Base-by-base conservation (phyloP, 192 early-diverging fungal species). In the Coemansia furcata region DNA sequence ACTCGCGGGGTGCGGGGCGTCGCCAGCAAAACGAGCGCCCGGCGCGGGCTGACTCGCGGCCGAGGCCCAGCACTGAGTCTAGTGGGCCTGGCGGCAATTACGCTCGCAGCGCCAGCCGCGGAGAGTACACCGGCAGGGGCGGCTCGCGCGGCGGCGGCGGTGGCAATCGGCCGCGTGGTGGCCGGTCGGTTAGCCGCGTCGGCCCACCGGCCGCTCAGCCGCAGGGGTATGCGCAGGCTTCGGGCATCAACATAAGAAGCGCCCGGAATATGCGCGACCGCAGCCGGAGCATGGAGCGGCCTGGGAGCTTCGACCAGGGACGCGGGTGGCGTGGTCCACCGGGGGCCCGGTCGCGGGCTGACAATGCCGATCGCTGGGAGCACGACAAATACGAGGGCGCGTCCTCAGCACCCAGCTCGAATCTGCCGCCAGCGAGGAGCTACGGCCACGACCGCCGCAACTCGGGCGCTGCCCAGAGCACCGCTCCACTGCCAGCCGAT, bases 221-320 rank as follows among this genome's bases (percentile, higher is more conserved):
- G 54, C 70, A 65, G 63, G 46, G 44, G 38, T 54, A 54, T 14
- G 29, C 50, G 44, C 21, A 39, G 32, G 42, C 32, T 29, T 30
- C 32, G 30, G 57, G 57, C 23, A 36, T n/a, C n/a, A 66, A 30
- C 30, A 42, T 36, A 17, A 44, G 33, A 47, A 60, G 52, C 60
- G 54, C 17, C 1, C 69, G 70, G 26, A 63, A 66, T 4, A 38
- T 67, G 33, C 66, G 74, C 21, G 79, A 82, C 37, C 79, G 79
- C 65, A 82, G 79, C 35, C 37, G 63, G 46, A 82, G 79, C 71
- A 73, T 58, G 32, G 78, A 80, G 69, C 68, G 78, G 3, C 32
- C 69, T 0, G 73, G 73, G 29, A 75, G 69, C 63, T 63, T 60
- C 14, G 74, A 73, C 42, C 64, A 68, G n/a, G 32, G 49, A n/a